phyloP scores from a whole-genome alignment of 345 rosid genomes.

The Gossypium stocksii region DNA sequence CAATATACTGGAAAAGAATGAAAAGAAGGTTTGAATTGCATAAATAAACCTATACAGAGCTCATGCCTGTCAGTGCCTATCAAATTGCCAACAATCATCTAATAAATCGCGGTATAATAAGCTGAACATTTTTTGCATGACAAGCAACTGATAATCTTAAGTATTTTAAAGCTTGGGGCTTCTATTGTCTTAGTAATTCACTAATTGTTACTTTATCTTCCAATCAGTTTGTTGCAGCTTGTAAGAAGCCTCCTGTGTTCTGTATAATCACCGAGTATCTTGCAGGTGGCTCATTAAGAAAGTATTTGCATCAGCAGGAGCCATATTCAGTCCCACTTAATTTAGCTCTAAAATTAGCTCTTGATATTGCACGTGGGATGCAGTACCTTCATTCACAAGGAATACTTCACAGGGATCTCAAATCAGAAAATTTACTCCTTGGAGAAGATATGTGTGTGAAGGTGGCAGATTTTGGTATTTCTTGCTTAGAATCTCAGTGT shows the following conservation, averaged over 20 bases:
- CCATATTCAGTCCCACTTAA: slow-evolving; percentile 59
- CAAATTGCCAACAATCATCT: background rate
- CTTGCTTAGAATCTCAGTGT: slow-evolving; percentile 67
- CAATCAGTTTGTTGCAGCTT: slow-evolving; percentile 67
- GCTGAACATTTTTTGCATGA: background rate
- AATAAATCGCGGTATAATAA: background rate
- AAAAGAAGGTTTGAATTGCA: background rate
- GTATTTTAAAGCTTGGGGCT: background rate
- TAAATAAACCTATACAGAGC: background rate
- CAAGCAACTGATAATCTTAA: background rate
- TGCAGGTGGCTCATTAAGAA: slow-evolving; percentile 63
- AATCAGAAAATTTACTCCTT: slow-evolving; percentile 69
- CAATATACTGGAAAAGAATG: background rate
- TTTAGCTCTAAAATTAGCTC: slow-evolving; percentile 55
- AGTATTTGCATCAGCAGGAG: slow-evolving; percentile 66
- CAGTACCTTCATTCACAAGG: slow-evolving; percentile 70
- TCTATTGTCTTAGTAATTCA: background rate
- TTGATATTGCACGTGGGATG: slow-evolving; percentile 76
- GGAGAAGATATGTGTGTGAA: slow-evolving; percentile 62
- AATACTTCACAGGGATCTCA: slow-evolving; percentile 70
- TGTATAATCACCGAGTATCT: slow-evolving; percentile 72
- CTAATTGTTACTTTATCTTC: slow-evolving; percentile 14
- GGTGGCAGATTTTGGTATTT: slow-evolving; percentile 79
- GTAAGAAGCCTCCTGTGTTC: slow-evolving; percentile 64
- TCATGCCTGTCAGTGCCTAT: background rate